Conservation (phyloP, 2,329 filamentous ascomycete species). For the Aspergillus calidoustus region DNA sequence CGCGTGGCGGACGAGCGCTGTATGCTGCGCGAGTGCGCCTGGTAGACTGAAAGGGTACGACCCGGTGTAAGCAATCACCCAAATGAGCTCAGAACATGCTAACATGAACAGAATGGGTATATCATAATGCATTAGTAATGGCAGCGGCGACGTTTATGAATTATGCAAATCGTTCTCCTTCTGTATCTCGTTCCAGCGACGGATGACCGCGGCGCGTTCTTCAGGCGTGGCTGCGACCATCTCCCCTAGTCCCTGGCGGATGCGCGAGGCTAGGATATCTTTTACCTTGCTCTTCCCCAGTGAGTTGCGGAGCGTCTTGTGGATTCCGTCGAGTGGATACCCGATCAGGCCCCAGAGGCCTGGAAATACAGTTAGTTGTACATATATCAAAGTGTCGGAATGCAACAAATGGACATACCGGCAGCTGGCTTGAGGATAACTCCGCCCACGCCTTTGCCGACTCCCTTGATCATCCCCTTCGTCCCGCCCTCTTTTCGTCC, state of each 20-base stretch:
- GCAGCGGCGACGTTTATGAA: neutral
- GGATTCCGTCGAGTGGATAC: constrained; percentile 38
- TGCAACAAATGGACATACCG: constrained; percentile 53
- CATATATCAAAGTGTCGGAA: neutral
- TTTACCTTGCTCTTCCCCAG: constrained; percentile 31
- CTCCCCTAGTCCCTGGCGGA: constrained; percentile 35
- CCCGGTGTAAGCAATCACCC: neutral
- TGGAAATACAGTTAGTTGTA: constrained; percentile 9
- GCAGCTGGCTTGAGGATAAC: constrained; percentile 81
- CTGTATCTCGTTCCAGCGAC: constrained; percentile 24
- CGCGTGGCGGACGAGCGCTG: constrained; percentile 27
- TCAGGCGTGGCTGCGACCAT: constrained; percentile 27
- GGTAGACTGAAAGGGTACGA: neutral
- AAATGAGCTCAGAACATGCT: neutral
- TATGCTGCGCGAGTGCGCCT: constrained; percentile 6
- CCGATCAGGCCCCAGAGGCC: constrained; percentile 37
- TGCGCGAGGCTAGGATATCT: constrained; percentile 33
- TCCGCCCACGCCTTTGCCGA: constrained; percentile 83
- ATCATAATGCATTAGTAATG: neutral
- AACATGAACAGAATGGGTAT: neutral
- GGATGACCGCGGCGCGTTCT: constrained; percentile 29
- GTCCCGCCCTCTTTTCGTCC: constrained; percentile 69
- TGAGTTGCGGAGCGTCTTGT: constrained; percentile 36
- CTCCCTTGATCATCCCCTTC: constrained; percentile 73
- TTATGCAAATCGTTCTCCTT: neutral